Conservation (phyloP, 2,329 filamentous ascomycete species). For the Penicillium janthinellum region DNA sequence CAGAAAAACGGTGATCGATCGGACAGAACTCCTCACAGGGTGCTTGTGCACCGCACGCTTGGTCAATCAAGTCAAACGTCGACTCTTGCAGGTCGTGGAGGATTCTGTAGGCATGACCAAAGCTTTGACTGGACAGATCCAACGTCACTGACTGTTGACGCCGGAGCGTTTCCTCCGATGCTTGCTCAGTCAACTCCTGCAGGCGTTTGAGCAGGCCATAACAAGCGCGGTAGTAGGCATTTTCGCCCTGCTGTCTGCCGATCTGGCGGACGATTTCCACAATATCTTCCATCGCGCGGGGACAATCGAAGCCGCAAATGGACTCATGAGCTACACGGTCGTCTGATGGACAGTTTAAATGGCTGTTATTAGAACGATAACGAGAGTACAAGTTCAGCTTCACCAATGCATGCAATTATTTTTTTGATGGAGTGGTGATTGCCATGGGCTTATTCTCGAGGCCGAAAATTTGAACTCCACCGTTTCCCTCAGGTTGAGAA, state of each 20-base stretch:
- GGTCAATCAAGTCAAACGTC: background rate
- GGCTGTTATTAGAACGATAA: background rate
- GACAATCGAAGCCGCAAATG: background rate
- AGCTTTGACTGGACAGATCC: background rate
- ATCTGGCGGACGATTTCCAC: constrained; percentile 2
- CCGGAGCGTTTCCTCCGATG: constrained; percentile 1
- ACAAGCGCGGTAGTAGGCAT: constrained; percentile 6
- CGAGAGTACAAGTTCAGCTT: background rate
- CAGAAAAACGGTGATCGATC: background rate
- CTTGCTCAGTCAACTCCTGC: background rate
- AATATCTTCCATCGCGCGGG: constrained; percentile 1
- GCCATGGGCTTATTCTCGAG: background rate
- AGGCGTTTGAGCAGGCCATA: constrained; percentile 4
- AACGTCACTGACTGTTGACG: background rate
- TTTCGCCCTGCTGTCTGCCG: constrained; percentile 6
- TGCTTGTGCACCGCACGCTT: constrained; percentile 1
- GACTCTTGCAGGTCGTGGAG: background rate
- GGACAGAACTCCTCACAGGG: constrained; percentile 3
- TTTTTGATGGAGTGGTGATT: background rate
- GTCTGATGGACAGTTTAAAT: background rate
- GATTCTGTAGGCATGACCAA: background rate
- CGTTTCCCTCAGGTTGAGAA: background rate
- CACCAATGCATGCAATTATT: background rate
- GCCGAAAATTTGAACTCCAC: background rate
- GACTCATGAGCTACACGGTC: background rate